A percentile compares a stretch with the other conserved stretches of the same genome.
phyloP scores from a whole-genome alignment of 2,329 filamentous ascomycete genomes.

The Phyllosticta capitalensis region DNA sequence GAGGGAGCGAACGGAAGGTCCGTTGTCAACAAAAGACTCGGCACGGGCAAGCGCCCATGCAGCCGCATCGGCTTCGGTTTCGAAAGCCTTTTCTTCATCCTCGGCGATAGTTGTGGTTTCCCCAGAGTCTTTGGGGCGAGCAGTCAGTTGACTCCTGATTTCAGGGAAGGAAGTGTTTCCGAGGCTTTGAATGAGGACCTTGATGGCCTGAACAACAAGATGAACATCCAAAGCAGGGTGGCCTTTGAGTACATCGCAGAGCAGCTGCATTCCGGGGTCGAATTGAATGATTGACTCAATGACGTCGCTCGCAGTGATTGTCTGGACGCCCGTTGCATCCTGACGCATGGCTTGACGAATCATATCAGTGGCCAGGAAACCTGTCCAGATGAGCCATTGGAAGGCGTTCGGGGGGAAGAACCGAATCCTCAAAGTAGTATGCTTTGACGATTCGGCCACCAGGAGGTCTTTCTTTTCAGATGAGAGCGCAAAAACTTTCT shows the following conservation, averaged over 20 bases:
- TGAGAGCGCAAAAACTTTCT: slow-evolving; percentile 37
- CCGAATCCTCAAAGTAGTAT: slow-evolving; percentile 6
- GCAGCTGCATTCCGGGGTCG: slow-evolving; percentile 59
- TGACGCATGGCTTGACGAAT: slow-evolving; percentile 32
- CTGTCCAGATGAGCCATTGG: slow-evolving; percentile 51
- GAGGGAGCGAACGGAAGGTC: slow-evolving; percentile 52
- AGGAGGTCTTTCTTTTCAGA: slow-evolving; percentile 18
- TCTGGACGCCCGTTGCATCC: slow-evolving; percentile 28
- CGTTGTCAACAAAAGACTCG: slow-evolving; percentile 56
- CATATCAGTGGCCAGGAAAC: slow-evolving; percentile 36
- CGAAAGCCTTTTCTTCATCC: slow-evolving; percentile 22
- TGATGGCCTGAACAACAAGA: slow-evolving; percentile 58
- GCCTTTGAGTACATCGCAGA: slow-evolving; percentile 53
- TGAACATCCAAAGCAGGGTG: slow-evolving; percentile 55
- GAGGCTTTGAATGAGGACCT: slow-evolving; percentile 59
- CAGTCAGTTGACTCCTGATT: slow-evolving; percentile 31
- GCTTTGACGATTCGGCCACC: slow-evolving; percentile 19
- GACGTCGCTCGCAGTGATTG: slow-evolving; percentile 51
- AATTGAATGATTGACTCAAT: slow-evolving; percentile 52
- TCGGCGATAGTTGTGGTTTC: slow-evolving; percentile 13
- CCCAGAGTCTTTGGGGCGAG: slow-evolving; percentile 18
- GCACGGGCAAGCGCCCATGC: slow-evolving; percentile 55
- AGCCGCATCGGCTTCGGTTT: slow-evolving; percentile 30
- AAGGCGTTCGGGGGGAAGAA: slow-evolving; percentile 45
- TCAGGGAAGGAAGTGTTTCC: slow-evolving; percentile 34